phyloP scores from a whole-genome alignment of 2,329 filamentous ascomycete genomes.

The Apiospora phragmitis region DNA sequence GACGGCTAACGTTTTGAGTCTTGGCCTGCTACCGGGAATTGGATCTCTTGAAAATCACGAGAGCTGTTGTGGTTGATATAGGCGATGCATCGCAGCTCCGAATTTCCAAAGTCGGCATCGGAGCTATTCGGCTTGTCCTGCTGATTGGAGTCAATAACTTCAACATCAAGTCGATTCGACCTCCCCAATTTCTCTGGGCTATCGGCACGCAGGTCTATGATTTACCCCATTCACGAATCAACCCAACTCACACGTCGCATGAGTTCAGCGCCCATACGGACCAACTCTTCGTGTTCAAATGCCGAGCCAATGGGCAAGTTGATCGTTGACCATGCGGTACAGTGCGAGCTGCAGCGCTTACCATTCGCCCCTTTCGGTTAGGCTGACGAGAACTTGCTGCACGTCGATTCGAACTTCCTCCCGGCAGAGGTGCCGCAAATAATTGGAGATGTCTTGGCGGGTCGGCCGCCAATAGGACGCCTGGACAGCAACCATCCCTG shows the following conservation, averaged over 20 bases:
- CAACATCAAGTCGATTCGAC: background rate
- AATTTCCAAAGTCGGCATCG: background rate
- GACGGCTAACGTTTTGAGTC: background rate
- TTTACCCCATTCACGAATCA: too few species aligned
- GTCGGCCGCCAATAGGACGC: background rate
- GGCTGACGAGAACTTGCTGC: background rate
- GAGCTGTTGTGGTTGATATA: background rate
- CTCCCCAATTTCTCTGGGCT: background rate
- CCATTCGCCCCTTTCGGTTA: background rate
- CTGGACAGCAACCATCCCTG: background rate
- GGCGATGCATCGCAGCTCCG: background rate
- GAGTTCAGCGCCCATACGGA: too few species aligned
- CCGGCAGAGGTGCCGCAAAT: background rate
- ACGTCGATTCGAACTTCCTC: background rate
- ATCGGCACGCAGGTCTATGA: background rate
- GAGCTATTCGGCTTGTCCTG: background rate
- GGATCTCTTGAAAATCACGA: background rate
- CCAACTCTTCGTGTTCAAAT: background rate
- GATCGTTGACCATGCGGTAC: too few species aligned
- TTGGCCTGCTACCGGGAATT: background rate
- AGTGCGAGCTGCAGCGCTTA: background rate
- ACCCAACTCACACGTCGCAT: too few species aligned
- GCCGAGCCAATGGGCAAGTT: background rate
- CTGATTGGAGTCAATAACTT: background rate
- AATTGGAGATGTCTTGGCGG: background rate